Percentiles rank a stretch among this genome's conserved stretches.
Evolutionary conservation across 2,329 filamentous ascomycete species (phyloP).

Genomic region (Rhytidhysteron rufulum): DNA sequence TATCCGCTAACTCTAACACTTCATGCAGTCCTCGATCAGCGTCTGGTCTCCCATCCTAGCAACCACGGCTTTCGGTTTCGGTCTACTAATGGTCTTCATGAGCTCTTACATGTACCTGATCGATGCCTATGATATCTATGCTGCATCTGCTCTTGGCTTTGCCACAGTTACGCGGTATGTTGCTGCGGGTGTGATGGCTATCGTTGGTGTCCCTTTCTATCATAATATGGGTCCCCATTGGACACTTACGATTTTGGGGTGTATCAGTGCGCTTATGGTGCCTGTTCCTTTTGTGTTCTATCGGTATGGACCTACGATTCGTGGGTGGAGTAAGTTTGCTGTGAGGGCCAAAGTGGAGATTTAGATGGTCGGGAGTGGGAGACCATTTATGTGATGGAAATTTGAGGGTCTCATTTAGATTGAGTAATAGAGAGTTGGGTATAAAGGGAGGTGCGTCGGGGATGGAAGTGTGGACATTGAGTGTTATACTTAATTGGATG

Average conservation of each 20-base stretch:
- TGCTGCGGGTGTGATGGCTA: conserved; percentile 38
- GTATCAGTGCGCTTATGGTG: conserved; percentile 26
- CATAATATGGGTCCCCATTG: conserved; percentile 34
- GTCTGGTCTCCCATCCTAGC: conserved; percentile 52
- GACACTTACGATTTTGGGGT: conserved; percentile 28
- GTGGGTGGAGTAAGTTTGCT: conserved; percentile 23
- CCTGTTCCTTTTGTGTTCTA: conserved; percentile 44
- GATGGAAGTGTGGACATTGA: too few species aligned
- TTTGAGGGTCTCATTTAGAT: too few species aligned
- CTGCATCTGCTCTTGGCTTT: conserved; percentile 46
- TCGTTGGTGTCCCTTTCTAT: conserved; percentile 39
- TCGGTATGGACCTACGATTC: conserved; percentile 35
- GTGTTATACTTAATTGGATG: too few species aligned
- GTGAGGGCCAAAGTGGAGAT: background rate
- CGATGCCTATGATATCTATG: conserved; percentile 53
- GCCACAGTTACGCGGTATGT: conserved; percentile 40
- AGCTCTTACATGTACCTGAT: conserved; percentile 55
- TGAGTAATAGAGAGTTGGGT: too few species aligned
- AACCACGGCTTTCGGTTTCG: conserved; percentile 51
- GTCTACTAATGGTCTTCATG: conserved; percentile 49
- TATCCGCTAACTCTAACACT: too few species aligned
- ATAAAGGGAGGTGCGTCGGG: too few species aligned
- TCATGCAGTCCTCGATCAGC: conserved; percentile 35
- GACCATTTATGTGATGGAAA: too few species aligned
- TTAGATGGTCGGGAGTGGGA: too few species aligned